Evolutionary conservation across 352 stramenopile genomes (phyloP).

Genomic region (Pythium chondricola): DNA sequence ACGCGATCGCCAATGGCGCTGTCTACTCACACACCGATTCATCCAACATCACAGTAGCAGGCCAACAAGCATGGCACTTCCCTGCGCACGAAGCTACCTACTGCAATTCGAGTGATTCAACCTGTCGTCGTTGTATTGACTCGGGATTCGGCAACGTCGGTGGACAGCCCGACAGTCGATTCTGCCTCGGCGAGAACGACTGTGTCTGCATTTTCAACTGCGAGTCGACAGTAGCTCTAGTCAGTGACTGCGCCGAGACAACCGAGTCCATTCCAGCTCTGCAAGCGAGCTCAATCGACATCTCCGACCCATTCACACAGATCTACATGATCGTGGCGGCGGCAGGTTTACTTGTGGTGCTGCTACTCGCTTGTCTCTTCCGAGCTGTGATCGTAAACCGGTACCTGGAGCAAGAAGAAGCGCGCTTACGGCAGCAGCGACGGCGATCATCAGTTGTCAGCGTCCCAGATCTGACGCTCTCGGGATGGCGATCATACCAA

Average conservation of each 20-base stretch:
- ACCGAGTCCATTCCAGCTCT: too few relatives aligned
- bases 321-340: not conserved
- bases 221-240: slow-evolving; percentile 2
- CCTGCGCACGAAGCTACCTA: not conserved
- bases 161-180: slow-evolving; percentile 9
- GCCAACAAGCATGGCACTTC: not conserved
- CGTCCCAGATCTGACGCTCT: not conserved
- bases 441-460: too few relatives aligned
- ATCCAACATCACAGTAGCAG: not conserved
- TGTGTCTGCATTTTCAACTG: slow-evolving; percentile 22
- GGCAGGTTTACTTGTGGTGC: not conserved
- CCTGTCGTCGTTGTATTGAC: not conserved
- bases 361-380: not conserved
- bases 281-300: not conserved
- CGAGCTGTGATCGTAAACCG: too few relatives aligned
- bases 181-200: slow-evolving; percentile 5
- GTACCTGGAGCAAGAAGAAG: too few relatives aligned
- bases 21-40: not conserved
- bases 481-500: not conserved
- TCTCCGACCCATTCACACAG: not conserved
- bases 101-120: not conserved
- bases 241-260: not conserved
- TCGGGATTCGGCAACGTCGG: not conserved
- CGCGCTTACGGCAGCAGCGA: too few relatives aligned
- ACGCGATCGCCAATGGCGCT: not conserved